phyloP scores from a whole-genome alignment of 1,284 basidiomycete species.

The Kalmanozyma brasiliensis region DNA sequence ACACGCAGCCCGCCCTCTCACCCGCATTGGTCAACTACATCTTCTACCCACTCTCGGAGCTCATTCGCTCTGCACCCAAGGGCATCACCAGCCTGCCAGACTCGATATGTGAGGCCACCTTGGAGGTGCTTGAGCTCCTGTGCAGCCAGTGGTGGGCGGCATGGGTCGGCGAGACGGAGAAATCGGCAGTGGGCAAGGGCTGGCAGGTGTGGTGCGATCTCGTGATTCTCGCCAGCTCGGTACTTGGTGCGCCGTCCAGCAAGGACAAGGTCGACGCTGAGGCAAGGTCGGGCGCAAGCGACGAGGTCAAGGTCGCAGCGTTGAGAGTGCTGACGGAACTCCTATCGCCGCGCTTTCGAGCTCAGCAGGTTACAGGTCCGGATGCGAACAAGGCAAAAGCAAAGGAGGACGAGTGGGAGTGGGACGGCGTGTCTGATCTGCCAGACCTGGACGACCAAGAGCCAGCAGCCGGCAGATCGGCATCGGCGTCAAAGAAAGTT shows the following conservation, averaged over 20 bases:
- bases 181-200: slow-evolving; percentile 8
- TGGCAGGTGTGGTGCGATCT: slow-evolving; percentile 63
- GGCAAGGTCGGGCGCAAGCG: neutral
- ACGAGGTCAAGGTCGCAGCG: slow-evolving; percentile 46
- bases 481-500: no score
- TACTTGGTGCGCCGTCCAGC: slow-evolving; percentile 18
- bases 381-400: neutral
- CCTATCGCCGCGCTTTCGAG: slow-evolving; percentile 35
- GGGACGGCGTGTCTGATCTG: slow-evolving; percentile 64
- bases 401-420: slow-evolving; percentile 53
- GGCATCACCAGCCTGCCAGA: slow-evolving; percentile 50
- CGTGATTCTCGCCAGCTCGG: slow-evolving; percentile 50
- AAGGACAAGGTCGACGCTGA: neutral
- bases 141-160: slow-evolving; percentile 58
- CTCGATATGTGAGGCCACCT: slow-evolving; percentile 29
- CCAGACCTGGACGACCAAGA: slow-evolving; percentile 47
- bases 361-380: neutral
- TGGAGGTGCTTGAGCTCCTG: slow-evolving; percentile 42
- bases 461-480: neutral
- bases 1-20: slow-evolving; percentile 12
- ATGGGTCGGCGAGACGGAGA: slow-evolving; percentile 20
- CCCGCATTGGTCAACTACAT: slow-evolving; percentile 58
- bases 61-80: slow-evolving; percentile 36
- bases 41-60: slow-evolving; percentile 63
- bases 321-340: slow-evolving; percentile 40